These are phyloP conservation scores for Pythium sp. DNA, from an alignment of 352 stramenopile species.

Conservation along the genomic window DNA sequence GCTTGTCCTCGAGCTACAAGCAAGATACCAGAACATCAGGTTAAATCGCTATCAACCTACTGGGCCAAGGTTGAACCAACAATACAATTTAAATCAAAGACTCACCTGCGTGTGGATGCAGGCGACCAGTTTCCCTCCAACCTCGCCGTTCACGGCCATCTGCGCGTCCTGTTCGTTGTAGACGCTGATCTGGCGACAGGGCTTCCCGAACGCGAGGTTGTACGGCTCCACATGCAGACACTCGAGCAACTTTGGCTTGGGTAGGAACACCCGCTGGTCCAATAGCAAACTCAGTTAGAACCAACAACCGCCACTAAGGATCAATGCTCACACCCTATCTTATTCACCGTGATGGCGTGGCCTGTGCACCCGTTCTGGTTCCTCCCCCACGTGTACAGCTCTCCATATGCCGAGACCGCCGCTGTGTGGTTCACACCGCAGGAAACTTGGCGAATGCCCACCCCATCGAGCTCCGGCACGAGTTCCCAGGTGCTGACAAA, in stretches of 20 bases:
- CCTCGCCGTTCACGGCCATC: slow-evolving; percentile 83
- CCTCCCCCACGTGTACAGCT: slow-evolving; percentile 92
- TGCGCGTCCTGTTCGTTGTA: slow-evolving; percentile 89
- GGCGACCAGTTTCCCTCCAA: slow-evolving; percentile 56
- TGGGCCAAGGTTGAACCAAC: too few species aligned
- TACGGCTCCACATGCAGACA: slow-evolving; percentile 85
- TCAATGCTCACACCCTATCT: not conserved
- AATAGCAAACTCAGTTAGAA: not conserved
- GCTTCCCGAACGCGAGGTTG: slow-evolving; percentile 84
- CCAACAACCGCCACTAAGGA: not conserved
- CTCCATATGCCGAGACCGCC: slow-evolving; percentile 82
- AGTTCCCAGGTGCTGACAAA: slow-evolving; percentile 72
- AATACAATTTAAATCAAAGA: not conserved
- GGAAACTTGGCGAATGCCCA: slow-evolving; percentile 67
- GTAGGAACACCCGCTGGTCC: slow-evolving; percentile 57
- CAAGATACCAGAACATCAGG: slow-evolving; percentile 6
- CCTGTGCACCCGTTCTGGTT: slow-evolving; percentile 91
- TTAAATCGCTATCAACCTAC: not conserved
- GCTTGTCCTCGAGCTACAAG: slow-evolving; percentile 79
- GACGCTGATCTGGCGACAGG: slow-evolving; percentile 80
- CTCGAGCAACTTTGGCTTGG: slow-evolving; percentile 66
- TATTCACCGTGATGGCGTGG: slow-evolving; percentile 34
- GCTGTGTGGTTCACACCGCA: slow-evolving; percentile 90
- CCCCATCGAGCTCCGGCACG: slow-evolving; percentile 45
- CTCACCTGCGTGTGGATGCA: slow-evolving; percentile 88